These are phyloP conservation scores for Brassica napus DNA, from an alignment of 345 rosid genomes.

Conservation along the genomic window DNA sequence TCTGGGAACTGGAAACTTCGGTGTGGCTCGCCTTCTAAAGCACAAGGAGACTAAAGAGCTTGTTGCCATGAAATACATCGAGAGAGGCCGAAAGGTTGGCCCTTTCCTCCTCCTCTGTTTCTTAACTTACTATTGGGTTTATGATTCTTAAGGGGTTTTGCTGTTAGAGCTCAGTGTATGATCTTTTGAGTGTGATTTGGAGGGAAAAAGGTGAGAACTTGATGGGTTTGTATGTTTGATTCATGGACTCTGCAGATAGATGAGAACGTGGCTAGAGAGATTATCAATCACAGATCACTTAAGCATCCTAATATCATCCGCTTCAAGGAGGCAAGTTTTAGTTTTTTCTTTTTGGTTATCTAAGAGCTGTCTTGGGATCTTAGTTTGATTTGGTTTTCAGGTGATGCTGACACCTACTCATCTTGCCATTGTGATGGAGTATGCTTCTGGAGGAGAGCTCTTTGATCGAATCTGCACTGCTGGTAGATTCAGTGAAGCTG, in stretches of 20 bases:
- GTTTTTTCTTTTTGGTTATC: not conserved
- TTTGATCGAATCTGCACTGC: slow-evolving; percentile 84
- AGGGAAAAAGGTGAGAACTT: not conserved
- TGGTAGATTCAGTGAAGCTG: slow-evolving; percentile 88
- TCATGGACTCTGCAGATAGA: slow-evolving; percentile 58
- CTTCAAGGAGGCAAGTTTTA: slow-evolving; percentile 71
- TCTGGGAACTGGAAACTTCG: slow-evolving; percentile 88
- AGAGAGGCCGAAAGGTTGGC: slow-evolving; percentile 72
- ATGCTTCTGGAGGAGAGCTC: slow-evolving; percentile 88
- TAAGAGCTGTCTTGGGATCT: slow-evolving; percentile 14
- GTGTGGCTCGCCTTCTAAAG: slow-evolving; percentile 78
- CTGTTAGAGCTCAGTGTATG: not conserved
- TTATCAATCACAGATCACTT: slow-evolving; percentile 88
- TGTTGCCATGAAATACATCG: slow-evolving; percentile 94
- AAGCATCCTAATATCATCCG: slow-evolving; percentile 86
- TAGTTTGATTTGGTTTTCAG: slow-evolving; percentile 19
- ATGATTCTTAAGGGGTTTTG: not conserved
- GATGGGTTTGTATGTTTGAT: slow-evolving; percentile 20
- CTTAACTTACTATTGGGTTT: not conserved
- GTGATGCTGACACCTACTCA: slow-evolving; percentile 45
- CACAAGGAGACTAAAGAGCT: slow-evolving; percentile 81
- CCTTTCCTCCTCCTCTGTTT: slow-evolving; percentile 25
- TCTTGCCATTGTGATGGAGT: slow-evolving; percentile 89
- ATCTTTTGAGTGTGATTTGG: not conserved
- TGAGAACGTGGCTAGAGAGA: slow-evolving; percentile 92